Evolutionary conservation across 495 filamentous ascomycete species (phyloP).

Genomic region (Apodospora peruviana): DNA sequence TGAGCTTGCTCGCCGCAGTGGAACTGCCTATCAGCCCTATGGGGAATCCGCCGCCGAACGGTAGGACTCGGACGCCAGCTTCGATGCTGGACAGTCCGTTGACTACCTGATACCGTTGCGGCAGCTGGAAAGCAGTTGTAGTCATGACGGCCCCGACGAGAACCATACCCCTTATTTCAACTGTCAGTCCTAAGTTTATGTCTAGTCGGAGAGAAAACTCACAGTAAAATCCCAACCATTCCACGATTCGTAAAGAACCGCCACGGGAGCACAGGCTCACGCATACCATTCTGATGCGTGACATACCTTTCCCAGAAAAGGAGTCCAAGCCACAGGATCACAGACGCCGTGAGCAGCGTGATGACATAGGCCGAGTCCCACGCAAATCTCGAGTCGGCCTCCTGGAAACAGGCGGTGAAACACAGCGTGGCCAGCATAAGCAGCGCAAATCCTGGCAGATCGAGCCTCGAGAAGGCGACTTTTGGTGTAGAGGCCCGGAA

Average conservation of each 20-base stretch:
- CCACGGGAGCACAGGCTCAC: slow-evolving; percentile 18
- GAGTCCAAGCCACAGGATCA: neutral
- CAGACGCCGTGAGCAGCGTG: slow-evolving; percentile 2
- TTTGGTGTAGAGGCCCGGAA: slow-evolving; percentile 10
- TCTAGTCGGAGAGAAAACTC: neutral
- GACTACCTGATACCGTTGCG: slow-evolving; percentile 43
- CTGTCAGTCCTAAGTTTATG: slow-evolving; percentile 10
- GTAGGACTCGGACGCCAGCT: slow-evolving; percentile 32
- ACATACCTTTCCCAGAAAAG: slow-evolving; percentile 5
- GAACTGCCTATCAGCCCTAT: slow-evolving; percentile 19
- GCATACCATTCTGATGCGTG: neutral
- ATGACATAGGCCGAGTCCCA: slow-evolving; percentile 25
- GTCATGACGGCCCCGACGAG: slow-evolving; percentile 10
- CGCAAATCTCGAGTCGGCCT: slow-evolving; percentile 18
- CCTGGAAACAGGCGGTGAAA: slow-evolving; percentile 21
- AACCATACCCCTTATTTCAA: slow-evolving; percentile 1
- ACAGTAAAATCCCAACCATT: slow-evolving; percentile 11
- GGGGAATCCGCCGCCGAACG: neutral
- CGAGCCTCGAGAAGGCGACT: slow-evolving; percentile 5
- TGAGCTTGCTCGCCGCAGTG: slow-evolving; percentile 23
- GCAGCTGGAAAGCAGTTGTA: slow-evolving; percentile 38
- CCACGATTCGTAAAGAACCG: slow-evolving; percentile 11
- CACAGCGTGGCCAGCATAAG: slow-evolving; percentile 14
- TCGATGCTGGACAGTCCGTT: slow-evolving; percentile 24
- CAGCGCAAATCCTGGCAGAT: slow-evolving; percentile 13